Evolutionary conservation across 2,329 filamentous ascomycete genomes (phyloP).

Genomic region (Ophiocordyceps sinensis): DNA sequence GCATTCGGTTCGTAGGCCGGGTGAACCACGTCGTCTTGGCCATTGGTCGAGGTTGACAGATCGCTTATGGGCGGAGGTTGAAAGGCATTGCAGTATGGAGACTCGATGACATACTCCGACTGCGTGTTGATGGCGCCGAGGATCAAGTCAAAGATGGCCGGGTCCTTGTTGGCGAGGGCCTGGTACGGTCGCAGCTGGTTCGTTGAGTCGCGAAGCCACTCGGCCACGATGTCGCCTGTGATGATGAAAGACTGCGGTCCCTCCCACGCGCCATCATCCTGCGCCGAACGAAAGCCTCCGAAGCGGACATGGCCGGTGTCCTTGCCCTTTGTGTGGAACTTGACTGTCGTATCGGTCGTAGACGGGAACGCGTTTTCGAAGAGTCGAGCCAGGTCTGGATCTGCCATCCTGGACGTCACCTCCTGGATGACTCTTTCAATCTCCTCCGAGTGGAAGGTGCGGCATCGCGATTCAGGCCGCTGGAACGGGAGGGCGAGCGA

Average conservation of each 20-base stretch:
- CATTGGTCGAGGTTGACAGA: slow-evolving; percentile 57
- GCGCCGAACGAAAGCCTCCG: slow-evolving; percentile 12
- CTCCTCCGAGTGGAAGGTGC: slow-evolving; percentile 73
- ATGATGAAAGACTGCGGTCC: slow-evolving; percentile 87
- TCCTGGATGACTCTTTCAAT: slow-evolving; percentile 83
- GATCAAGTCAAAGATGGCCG: slow-evolving; percentile 63
- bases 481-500: slow-evolving; percentile 74
- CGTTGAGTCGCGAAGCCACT: slow-evolving; percentile 84
- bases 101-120: slow-evolving; percentile 83
- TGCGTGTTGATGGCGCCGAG: slow-evolving; percentile 94
- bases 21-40: slow-evolving; percentile 72
- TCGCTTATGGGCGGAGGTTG: slow-evolving; percentile 81
- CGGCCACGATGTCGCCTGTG: slow-evolving; percentile 82
- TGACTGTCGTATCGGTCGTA: slow-evolving; percentile 68
- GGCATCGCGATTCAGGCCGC: slow-evolving; percentile 64
- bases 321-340: slow-evolving; percentile 63
- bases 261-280: slow-evolving; percentile 54
- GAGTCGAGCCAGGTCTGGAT: slow-evolving; percentile 77
- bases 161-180: slow-evolving; percentile 65
- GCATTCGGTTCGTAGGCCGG: slow-evolving; percentile 69
- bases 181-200: slow-evolving; percentile 93
- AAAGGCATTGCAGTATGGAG: slow-evolving; percentile 96
- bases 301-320: slow-evolving; percentile 22
- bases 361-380: slow-evolving; percentile 96
- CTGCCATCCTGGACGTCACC: slow-evolving; percentile 62